A percentile compares a stretch with the other conserved stretches of the same genome.
Evolutionary conservation across 2,329 filamentous ascomycete species (phyloP).

Genomic region (Amauroascus verrucosus): DNA sequence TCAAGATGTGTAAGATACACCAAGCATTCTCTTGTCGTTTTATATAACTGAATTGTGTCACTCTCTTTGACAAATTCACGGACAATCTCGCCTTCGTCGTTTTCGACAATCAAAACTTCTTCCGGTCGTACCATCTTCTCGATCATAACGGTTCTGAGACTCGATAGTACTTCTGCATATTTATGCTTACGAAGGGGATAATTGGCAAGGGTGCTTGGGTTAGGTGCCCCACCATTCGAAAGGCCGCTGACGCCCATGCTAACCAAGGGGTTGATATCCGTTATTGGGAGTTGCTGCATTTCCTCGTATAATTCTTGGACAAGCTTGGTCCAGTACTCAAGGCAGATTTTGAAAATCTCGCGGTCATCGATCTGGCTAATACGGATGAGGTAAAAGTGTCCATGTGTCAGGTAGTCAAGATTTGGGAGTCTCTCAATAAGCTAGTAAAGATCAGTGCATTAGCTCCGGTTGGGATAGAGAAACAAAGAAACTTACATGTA

Average conservation of each 20-base stretch:
- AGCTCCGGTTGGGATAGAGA: slow-evolving; percentile 9
- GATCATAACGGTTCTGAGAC: slow-evolving; percentile 94
- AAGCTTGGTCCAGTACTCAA: slow-evolving; percentile 98
- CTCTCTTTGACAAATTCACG: slow-evolving; percentile 99
- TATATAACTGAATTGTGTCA: slow-evolving; percentile 97
- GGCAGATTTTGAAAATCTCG: slow-evolving; percentile 98
- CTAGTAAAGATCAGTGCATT: slow-evolving; percentile 35
- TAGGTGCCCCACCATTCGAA: slow-evolving; percentile 70
- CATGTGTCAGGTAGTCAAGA: slow-evolving; percentile 85
- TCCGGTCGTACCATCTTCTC: slow-evolving; percentile 99
- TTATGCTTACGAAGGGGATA: slow-evolving; percentile 96
- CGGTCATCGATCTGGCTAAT: slow-evolving; percentile 98
- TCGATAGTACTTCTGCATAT: slow-evolving; percentile 87
- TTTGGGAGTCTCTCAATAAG: slow-evolving; percentile 94
- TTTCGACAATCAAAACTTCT: slow-evolving; percentile 97
- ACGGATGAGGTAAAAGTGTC: slow-evolving; percentile 94
- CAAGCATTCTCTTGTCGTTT: slow-evolving; percentile 92
- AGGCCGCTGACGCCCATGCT: slow-evolving; percentile 62
- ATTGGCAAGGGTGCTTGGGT: slow-evolving; percentile 73
- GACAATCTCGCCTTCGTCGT: slow-evolving; percentile 97
- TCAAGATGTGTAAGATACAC: slow-evolving; percentile 97
- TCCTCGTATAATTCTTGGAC: slow-evolving; percentile 98
- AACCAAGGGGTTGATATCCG: slow-evolving; percentile 81
- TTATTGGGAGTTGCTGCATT: slow-evolving; percentile 92
- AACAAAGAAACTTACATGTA: slow-evolving; percentile 51